Conservation (phyloP, 2,329 filamentous ascomycete species). For the Colletotrichum liaoningense region DNA sequence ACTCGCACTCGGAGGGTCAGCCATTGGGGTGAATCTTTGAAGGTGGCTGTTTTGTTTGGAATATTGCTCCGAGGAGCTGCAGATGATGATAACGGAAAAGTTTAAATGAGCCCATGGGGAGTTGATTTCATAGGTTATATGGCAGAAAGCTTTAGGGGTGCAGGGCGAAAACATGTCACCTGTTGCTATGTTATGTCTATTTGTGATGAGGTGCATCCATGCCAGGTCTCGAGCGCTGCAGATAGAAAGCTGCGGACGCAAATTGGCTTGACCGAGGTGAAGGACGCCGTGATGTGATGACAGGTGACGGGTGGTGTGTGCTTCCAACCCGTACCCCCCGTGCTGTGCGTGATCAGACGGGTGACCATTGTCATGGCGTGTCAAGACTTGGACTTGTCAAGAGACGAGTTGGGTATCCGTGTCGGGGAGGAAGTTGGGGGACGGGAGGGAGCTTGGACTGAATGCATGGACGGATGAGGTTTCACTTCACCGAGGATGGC, state of each 20-base stretch:
- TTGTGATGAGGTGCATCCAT: background rate
- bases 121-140: background rate
- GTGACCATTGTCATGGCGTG: background rate
- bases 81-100: background rate
- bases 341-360: background rate
- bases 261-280: too few species aligned
- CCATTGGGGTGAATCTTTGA: background rate
- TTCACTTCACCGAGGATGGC: background rate
- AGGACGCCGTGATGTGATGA: too few species aligned
- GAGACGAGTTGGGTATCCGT: too few species aligned
- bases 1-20: background rate
- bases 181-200: background rate
- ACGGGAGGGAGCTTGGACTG: background rate
- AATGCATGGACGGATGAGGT: background rate
- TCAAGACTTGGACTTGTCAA: background rate
- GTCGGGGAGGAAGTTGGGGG: too few species aligned
- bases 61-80: background rate
- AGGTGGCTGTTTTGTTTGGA: background rate
- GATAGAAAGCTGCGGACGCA: too few species aligned
- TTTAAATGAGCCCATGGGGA: background rate
- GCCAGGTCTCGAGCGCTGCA: too few species aligned
- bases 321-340: background rate
- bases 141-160: background rate
- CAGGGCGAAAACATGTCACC: background rate
- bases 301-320: background rate